These are phyloP conservation scores for Juncus inflexus DNA, from an alignment of 176 grass and related monocot species.

Conservation along the genomic window DNA sequence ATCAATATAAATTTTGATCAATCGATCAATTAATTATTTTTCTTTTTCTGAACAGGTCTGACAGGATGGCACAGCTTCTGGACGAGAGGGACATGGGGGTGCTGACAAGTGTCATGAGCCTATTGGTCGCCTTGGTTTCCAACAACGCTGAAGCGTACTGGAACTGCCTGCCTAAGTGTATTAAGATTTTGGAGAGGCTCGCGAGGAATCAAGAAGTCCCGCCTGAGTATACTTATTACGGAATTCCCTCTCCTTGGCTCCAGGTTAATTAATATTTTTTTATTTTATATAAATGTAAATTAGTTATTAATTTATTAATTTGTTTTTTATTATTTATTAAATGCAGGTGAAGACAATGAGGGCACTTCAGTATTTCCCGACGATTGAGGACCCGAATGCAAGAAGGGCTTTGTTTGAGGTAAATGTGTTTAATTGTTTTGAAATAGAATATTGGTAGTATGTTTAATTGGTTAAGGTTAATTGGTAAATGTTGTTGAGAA, in stretches of 20 bases:
- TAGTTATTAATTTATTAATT: slow-evolving; percentile 5
- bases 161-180: slow-evolving; percentile 98
- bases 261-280: slow-evolving; percentile 49
- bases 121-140: slow-evolving; percentile 94
- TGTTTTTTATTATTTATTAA: slow-evolving; percentile 20
- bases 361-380: slow-evolving; percentile 95
- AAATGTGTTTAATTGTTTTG: neutral
- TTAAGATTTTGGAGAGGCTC: slow-evolving; percentile 83
- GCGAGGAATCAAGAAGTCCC: slow-evolving; percentile 98
- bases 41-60: slow-evolving; percentile 50
- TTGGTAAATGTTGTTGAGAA: neutral
- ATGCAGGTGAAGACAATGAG: slow-evolving; percentile 98
- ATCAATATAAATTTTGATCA: no score
- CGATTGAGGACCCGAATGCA: slow-evolving; percentile 83
- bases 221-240: slow-evolving; percentile 96
- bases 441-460: slow-evolving; percentile 7
- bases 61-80: slow-evolving; percentile 94
- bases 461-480: neutral
- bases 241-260: slow-evolving; percentile 99
- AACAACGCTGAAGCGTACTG: slow-evolving; percentile 92
- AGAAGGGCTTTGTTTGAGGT: slow-evolving; percentile 97
- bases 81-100: slow-evolving; percentile 96
- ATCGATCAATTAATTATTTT: no score
- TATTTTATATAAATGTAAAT: neutral
- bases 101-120: slow-evolving; percentile 96